Evolutionary conservation across 2,329 filamentous ascomycete genomes (phyloP).

Genomic region (Elsinoe australis): DNA sequence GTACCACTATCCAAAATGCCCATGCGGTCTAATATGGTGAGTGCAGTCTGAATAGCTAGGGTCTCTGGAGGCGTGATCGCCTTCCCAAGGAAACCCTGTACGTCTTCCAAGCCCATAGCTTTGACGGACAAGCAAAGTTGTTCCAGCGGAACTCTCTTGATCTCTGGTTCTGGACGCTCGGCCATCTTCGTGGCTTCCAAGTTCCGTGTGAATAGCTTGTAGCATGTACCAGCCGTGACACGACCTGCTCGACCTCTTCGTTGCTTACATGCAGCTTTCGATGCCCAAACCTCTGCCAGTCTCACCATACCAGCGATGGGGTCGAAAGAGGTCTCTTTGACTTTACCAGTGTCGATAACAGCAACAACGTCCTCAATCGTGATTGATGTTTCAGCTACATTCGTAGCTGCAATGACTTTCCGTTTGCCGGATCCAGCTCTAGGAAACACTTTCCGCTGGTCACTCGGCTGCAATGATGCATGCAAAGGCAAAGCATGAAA

Average conservation of each 20-base stretch:
- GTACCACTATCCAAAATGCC: conserved; percentile 80
- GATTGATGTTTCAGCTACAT: conserved; percentile 96
- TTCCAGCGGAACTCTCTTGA: conserved; percentile 83
- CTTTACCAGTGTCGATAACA: conserved; percentile 88
- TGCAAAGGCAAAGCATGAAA: conserved; percentile 81
- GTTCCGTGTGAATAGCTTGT: conserved; percentile 86
- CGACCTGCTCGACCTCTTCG: conserved; percentile 85
- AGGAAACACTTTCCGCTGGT: conserved; percentile 81
- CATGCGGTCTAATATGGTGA: conserved; percentile 72
- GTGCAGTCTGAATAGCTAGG: conserved; percentile 75
- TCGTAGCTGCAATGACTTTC: conserved; percentile 90
- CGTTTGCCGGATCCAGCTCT: conserved; percentile 68
- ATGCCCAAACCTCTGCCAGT: conserved; percentile 92
- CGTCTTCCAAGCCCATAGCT: conserved; percentile 84
- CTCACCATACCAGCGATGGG: conserved; percentile 87
- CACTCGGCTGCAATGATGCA: conserved; percentile 78
- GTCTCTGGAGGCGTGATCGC: conserved; percentile 85
- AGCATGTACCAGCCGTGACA: conserved; percentile 84
- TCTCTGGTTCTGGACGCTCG: conserved; percentile 85
- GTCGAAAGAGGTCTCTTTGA: conserved; percentile 95
- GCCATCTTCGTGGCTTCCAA: conserved; percentile 75
- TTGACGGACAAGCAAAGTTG: conserved; percentile 91
- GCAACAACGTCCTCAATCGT: conserved; percentile 96
- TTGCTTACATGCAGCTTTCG: conserved; percentile 87
- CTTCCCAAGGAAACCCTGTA: conserved; percentile 70